Evolutionary conservation across 352 stramenopile genomes (phyloP).

Genomic region (Phytophthora pistaciae): DNA sequence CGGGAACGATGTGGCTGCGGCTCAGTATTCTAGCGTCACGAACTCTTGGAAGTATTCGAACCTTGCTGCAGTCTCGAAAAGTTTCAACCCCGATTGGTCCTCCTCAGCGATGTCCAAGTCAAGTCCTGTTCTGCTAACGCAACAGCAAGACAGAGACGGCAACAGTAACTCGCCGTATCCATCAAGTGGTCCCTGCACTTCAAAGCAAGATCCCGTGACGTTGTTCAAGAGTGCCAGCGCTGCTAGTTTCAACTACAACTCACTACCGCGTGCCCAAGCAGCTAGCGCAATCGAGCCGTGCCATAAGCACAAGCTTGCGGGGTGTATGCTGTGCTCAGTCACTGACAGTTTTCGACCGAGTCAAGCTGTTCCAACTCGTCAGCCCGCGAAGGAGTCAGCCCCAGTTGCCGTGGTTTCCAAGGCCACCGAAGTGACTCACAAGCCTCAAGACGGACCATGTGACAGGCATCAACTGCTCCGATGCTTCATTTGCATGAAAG

Average conservation of each 20-base stretch:
- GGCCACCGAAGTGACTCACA: slow-evolving; percentile 6
- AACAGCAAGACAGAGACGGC: slow-evolving; percentile 16
- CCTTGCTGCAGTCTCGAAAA: not conserved
- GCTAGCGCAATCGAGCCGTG: slow-evolving; percentile 24
- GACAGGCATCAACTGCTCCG: slow-evolving; percentile 55
- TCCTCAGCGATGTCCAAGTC: slow-evolving; percentile 26
- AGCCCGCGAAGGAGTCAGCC: not conserved
- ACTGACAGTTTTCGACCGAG: slow-evolving; percentile 19
- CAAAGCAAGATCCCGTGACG: slow-evolving; percentile 14
- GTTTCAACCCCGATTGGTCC: slow-evolving; percentile 15
- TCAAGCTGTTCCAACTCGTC: not conserved
- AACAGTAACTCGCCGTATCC: not conserved
- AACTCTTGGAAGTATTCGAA: slow-evolving; percentile 12
- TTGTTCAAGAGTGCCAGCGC: slow-evolving; percentile 18
- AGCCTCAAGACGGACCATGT: slow-evolving; percentile 38
- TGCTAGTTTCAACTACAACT: slow-evolving; percentile 15
- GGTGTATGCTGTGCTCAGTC: slow-evolving; percentile 70
- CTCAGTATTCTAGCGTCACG: slow-evolving; percentile 1
- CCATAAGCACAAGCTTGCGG: slow-evolving; percentile 65
- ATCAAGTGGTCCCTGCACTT: not conserved
- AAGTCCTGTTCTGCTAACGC: slow-evolving; percentile 6
- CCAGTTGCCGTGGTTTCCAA: not conserved
- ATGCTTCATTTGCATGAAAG: slow-evolving; percentile 75
- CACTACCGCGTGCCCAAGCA: slow-evolving; percentile 1
- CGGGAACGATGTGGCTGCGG: not conserved